Conservation (phyloP, 768 basidiomycete species). For the Brasilioporus rufonigricans region DNA sequence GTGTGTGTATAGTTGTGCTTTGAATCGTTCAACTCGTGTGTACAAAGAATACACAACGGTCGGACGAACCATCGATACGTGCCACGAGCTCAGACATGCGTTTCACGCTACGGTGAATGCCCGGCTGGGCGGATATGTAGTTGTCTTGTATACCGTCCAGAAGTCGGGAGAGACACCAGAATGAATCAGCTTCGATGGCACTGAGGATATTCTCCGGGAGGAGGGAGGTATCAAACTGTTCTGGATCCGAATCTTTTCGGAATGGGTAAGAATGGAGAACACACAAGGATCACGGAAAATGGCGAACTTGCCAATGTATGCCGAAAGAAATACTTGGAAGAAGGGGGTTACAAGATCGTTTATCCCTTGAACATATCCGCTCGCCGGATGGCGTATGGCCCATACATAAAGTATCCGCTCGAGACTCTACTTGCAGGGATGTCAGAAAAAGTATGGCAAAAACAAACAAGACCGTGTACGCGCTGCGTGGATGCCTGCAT, state of each 20-base stretch:
- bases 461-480: constrained; percentile 43
- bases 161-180: constrained; percentile 95
- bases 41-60: neutral
- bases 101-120: constrained; percentile 89
- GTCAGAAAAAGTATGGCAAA: constrained; percentile 12
- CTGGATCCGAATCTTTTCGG: constrained; percentile 80
- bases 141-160: constrained; percentile 98
- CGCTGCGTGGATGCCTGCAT: constrained; percentile 87
- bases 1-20: constrained; percentile 85
- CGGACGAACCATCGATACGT: constrained; percentile 75
- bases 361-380: constrained; percentile 98
- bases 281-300: neutral
- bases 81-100: constrained; percentile 93
- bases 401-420: constrained; percentile 97
- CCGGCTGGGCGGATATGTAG: constrained; percentile 95
- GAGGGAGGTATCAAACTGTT: constrained; percentile 76
- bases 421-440: constrained; percentile 58
- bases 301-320: constrained; percentile 76
- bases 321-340: constrained; percentile 94
- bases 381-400: constrained; percentile 98
- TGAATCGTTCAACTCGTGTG: neutral
- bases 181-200: constrained; percentile 95
- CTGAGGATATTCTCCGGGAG: constrained; percentile 70
- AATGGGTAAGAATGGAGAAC: neutral
- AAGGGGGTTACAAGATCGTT: constrained; percentile 98